Base-by-base conservation (phyloP, 768 basidiomycete species). In the Russula lepida region DNA sequence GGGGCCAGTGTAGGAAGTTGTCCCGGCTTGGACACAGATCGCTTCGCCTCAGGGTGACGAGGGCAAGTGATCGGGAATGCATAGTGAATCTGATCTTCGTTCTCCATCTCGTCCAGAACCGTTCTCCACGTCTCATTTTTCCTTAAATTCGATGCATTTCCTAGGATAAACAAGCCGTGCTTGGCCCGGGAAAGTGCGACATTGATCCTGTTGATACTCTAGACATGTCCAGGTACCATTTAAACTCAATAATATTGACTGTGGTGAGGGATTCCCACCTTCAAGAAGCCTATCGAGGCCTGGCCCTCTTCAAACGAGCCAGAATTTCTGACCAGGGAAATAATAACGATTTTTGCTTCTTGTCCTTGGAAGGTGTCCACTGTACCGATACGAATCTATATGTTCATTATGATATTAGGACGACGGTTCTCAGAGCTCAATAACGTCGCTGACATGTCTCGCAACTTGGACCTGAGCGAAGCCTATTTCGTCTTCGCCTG, bases 321-420 rank as follows among this genome's bases (percentile, higher is more conserved):
- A 0, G 81, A 77, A 67, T 90, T 90, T 46, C 89, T 75, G 12
- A 91, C 88, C 13, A 89, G 76, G 0, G 86, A 88, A 9, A 91
- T 75, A 28, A 91, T 87, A 33, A 90, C 80, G 55, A 90, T 79
- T 75, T n/a, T 81, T 1, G 80, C 84, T 73, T 88, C 87, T 60
- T 86, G 82, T 2, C 88, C 89, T 71, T 91, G 89, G 68, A 82
- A 91, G 53, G 85, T 89, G 63, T 92, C 88, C 1, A n/a, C n/a
- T 0, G 88, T 90, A 6, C 89, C 80, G 6, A 91, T 74, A 8
- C 81, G 78, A 44, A 89, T 80, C 86, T 88, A 55, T 19, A 43
- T 35, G 35, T 0, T 3, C 11, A 53, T 17, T 21, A 47, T 0
- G 5, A 53, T 19, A 15, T 56, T 15, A 28, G 47, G 50, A 49